Evolutionary conservation across 768 basidiomycete species (phyloP).

Genomic region (Holtermannia corniformis): DNA sequence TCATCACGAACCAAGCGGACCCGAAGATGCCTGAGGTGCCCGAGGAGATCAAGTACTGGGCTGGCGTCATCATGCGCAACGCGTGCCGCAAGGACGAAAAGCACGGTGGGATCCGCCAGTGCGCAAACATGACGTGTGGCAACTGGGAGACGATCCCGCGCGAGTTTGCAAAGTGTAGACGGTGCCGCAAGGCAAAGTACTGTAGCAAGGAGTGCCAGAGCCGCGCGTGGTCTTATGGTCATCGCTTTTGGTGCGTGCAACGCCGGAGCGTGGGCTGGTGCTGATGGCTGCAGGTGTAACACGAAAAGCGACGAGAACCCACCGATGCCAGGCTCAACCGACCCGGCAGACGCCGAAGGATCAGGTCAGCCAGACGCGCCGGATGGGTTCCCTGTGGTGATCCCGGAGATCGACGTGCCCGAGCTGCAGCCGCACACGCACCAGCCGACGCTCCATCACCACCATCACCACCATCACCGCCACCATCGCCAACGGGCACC

Average conservation of each 20-base stretch:
- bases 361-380: background rate
- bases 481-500: too few species aligned
- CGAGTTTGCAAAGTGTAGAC: slow-evolving; percentile 91
- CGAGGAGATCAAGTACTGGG: slow-evolving; percentile 95
- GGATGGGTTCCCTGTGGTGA: background rate
- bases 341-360: background rate
- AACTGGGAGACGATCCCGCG: slow-evolving; percentile 85
- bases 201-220: slow-evolving; percentile 97
- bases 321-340: background rate
- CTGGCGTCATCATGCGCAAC: slow-evolving; percentile 99
- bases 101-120: slow-evolving; percentile 86
- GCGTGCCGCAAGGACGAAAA: slow-evolving; percentile 95
- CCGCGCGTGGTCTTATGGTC: slow-evolving; percentile 91
- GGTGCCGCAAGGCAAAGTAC: slow-evolving; percentile 96
- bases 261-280: background rate
- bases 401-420: background rate
- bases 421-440: background rate
- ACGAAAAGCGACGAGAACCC: background rate
- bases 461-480: too few species aligned
- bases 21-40: slow-evolving; percentile 62
- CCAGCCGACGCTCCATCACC: background rate
- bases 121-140: slow-evolving; percentile 97
- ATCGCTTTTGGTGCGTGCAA: slow-evolving; percentile 68
- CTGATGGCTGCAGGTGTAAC: background rate
- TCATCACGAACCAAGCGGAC: slow-evolving; percentile 77